A percentile compares a stretch with the other conserved stretches of the same genome.
These are phyloP conservation scores for Solanum pinnatisectum DNA, from an alignment of 257 asterid species.

Conservation along the genomic window DNA sequence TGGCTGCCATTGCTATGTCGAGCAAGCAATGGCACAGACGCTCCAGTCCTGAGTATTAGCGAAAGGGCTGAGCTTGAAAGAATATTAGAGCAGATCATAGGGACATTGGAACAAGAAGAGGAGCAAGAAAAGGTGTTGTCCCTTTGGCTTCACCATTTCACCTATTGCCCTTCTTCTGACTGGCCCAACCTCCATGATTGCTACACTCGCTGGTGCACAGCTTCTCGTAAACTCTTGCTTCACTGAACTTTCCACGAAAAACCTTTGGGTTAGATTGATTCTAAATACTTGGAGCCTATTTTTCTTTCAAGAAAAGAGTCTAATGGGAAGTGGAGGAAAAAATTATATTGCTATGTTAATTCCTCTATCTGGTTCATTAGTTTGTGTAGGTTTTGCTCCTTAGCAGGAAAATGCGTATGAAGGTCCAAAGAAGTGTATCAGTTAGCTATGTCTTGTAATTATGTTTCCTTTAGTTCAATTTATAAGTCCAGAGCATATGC, in stretches of 20 bases:
- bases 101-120: conserved; percentile 38
- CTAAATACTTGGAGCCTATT: background rate
- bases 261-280: background rate
- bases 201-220: conserved; percentile 59
- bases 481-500: background rate
- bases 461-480: background rate
- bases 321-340: background rate
- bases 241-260: background rate
- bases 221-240: conserved; percentile 42
- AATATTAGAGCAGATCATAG: conserved; percentile 49
- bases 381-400: background rate
- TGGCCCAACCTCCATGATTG: conserved; percentile 84
- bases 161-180: conserved; percentile 66
- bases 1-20: conserved; percentile 89
- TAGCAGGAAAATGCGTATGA: background rate
- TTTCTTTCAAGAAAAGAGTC: background rate
- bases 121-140: conserved; percentile 84
- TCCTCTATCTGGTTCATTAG: background rate
- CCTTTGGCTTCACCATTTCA: conserved; percentile 88
- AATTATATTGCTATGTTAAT: background rate
- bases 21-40: conserved; percentile 66
- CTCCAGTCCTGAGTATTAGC: conserved; percentile 46
- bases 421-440: background rate
- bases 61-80: conserved; percentile 69
- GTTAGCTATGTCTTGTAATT: background rate